Evolutionary conservation across 2,329 filamentous ascomycete genomes (phyloP).

Genomic region (Mycosphaerella arachidis): DNA sequence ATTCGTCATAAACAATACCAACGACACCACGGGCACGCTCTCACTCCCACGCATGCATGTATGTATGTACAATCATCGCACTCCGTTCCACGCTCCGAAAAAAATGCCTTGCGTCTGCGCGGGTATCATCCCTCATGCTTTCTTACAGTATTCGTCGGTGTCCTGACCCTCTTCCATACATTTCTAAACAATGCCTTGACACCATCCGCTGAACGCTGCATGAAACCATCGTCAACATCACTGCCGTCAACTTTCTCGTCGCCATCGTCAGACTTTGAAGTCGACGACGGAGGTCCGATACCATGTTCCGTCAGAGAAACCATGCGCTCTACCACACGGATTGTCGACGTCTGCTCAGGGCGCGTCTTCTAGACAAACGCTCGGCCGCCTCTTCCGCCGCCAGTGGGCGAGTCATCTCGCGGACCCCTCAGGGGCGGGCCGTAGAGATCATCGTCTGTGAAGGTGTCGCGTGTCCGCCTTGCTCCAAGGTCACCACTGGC

Average conservation of each 20-base stretch:
- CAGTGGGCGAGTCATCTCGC: constrained; percentile 1
- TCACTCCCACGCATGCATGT: too few species aligned
- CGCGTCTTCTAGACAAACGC: constrained; percentile 15
- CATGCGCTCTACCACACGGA: not conserved
- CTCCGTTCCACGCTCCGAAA: too few species aligned
- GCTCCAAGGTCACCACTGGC: constrained; percentile 23
- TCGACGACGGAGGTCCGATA: not conserved
- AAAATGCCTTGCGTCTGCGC: too few species aligned
- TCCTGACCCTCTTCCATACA: not conserved
- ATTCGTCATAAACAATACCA: too few species aligned
- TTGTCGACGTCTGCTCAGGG: not conserved
- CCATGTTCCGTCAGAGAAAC: not conserved
- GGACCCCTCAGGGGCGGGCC: constrained; percentile 23
- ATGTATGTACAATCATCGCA: too few species aligned
- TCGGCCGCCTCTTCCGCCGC: constrained; percentile 8
- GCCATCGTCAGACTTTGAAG: not conserved
- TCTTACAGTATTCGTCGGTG: not conserved
- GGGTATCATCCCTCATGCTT: not conserved
- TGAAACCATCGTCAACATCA: not conserved
- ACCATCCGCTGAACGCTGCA: constrained; percentile 6
- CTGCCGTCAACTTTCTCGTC: not conserved
- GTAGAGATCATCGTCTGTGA: constrained; percentile 20
- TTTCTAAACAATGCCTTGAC: not conserved
- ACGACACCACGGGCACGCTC: too few species aligned
- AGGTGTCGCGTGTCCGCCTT: constrained; percentile 14